phyloP scores from a whole-genome alignment of 2,329 filamentous ascomycete species.

The Monilinia laxa region DNA sequence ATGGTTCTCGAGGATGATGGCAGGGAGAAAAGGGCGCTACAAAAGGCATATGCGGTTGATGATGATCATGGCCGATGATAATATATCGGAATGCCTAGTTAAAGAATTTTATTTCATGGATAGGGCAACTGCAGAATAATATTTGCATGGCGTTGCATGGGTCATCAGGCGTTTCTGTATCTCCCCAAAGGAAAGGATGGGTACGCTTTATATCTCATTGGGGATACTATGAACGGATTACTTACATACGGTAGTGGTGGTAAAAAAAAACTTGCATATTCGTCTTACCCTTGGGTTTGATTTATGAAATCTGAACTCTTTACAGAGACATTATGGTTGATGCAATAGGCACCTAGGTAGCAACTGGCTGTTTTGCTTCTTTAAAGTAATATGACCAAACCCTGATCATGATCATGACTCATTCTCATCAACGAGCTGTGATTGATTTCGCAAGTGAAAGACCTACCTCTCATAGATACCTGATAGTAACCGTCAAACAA shows the following conservation, averaged over 20 bases:
- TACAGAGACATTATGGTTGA: neutral
- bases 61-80: constrained; percentile 30
- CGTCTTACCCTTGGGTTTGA: constrained; percentile 18
- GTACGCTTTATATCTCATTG: constrained; percentile 16
- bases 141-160: constrained; percentile 24
- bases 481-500: no score
- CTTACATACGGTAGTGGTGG: constrained; percentile 5
- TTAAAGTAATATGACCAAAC: neutral
- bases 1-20: constrained; percentile 78
- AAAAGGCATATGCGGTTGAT: constrained; percentile 44
- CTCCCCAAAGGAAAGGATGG: constrained; percentile 11
- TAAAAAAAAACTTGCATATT: constrained; percentile 6
- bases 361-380: neutral
- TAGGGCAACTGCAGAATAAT: constrained; percentile 18
- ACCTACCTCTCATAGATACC: no score
- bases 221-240: constrained; percentile 16
- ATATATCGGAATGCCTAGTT: constrained; percentile 34
- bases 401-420: no score
- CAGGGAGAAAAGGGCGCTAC: constrained; percentile 61
- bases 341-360: constrained; percentile 7
- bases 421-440: no score
- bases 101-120: constrained; percentile 37
- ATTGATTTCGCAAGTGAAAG: no score
- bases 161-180: constrained; percentile 22
- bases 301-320: constrained; percentile 1